These are phyloP conservation scores for Takashimella koratensis DNA, from an alignment of 1,284 basidiomycete species.

Conservation along the genomic window DNA sequence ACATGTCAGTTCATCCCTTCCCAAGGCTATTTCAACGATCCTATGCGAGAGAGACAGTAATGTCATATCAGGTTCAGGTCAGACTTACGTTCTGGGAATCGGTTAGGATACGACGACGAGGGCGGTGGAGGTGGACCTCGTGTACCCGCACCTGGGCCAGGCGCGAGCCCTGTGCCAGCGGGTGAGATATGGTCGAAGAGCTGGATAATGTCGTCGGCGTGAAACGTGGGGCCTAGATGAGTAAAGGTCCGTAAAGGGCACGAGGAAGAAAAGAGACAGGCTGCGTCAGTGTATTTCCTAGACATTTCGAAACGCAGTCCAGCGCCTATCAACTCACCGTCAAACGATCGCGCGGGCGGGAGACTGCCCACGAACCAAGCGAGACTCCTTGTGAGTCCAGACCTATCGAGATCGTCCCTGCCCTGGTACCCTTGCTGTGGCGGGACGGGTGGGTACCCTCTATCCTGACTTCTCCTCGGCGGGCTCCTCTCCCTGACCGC, in stretches of 20 bases:
- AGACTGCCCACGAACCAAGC: constrained; percentile 76
- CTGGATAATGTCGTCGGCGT: constrained; percentile 79
- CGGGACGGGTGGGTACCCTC: neutral
- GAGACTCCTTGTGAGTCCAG: constrained; percentile 63
- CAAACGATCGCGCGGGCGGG: constrained; percentile 66
- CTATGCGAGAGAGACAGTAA: too few relatives aligned
- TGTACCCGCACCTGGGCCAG: too few relatives aligned
- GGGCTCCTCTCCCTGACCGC: neutral
- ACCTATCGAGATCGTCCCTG: constrained; percentile 52
- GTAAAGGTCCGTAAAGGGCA: too few relatives aligned
- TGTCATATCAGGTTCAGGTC: too few relatives aligned
- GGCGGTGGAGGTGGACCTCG: neutral
- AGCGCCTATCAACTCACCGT: constrained; percentile 78
- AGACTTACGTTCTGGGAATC: too few relatives aligned
- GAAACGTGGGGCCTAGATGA: constrained; percentile 78
- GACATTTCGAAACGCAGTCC: too few relatives aligned
- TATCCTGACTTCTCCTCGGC: neutral
- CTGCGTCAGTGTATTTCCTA: too few relatives aligned
- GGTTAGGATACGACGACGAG: too few relatives aligned
- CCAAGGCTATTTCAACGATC: too few relatives aligned
- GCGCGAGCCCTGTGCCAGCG: constrained; percentile 3
- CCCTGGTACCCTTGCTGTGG: constrained; percentile 6
- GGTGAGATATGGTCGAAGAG: constrained; percentile 47
- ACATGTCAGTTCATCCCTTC: too few relatives aligned
- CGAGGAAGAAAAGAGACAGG: too few relatives aligned